Percentiles rank a stretch among this genome's conserved stretches.
phyloP scores from a whole-genome alignment of 768 basidiomycete species.

The Coprinellus micaceus region DNA sequence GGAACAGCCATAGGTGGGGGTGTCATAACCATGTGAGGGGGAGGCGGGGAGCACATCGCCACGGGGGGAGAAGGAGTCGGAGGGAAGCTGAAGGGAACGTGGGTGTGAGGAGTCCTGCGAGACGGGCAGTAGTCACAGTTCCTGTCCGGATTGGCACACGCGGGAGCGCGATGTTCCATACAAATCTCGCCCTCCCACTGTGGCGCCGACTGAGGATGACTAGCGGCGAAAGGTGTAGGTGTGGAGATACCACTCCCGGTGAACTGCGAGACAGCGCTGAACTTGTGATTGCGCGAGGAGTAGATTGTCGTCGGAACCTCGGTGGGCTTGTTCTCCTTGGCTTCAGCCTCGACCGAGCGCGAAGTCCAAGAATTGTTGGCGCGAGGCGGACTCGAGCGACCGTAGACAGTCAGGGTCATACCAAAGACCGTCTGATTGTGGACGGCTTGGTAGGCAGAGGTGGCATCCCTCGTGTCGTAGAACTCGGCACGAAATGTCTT shows the following conservation, averaged over 20 bases:
- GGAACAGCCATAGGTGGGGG: conserved; percentile 3
- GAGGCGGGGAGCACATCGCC: conserved; percentile 10
- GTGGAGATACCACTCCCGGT: background rate
- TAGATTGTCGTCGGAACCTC: background rate
- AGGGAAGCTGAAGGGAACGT: conserved; percentile 1
- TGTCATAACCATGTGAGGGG: conserved; percentile 4
- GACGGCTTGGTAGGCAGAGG: conserved; percentile 47
- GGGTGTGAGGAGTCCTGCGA: conserved; percentile 12
- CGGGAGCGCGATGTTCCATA: conserved; percentile 6
- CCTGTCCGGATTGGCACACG: conserved; percentile 17
- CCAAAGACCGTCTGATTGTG: conserved; percentile 49
- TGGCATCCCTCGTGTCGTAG: conserved; percentile 60
- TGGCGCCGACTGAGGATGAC: conserved; percentile 5
- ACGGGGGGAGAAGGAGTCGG: conserved; percentile 9
- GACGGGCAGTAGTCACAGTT: conserved; percentile 30
- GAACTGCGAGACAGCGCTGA: background rate
- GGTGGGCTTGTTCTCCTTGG: background rate
- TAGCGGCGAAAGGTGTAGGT: background rate
- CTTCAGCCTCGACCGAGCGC: background rate
- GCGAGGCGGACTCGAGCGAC: conserved; percentile 16
- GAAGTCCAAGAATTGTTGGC: background rate
- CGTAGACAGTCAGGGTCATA: conserved; percentile 45
- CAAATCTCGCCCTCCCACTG: conserved; percentile 18
- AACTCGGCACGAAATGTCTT: conserved; percentile 60
- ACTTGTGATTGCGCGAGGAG: conserved; percentile 1